Conservation (phyloP, 805 yeast species). For the Candida verbasci region DNA sequence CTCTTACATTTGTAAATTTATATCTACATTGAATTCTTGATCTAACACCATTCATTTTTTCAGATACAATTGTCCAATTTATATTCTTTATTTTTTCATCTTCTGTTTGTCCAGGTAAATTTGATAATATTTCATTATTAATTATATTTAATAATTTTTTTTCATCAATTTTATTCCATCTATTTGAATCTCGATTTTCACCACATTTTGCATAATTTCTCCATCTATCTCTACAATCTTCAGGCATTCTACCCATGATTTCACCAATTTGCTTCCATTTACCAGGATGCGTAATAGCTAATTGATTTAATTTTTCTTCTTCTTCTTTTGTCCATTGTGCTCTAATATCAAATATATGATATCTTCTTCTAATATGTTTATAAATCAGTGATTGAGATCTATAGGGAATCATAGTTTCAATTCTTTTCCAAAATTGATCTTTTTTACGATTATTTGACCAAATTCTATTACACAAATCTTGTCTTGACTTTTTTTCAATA, state of each 20-base stretch:
- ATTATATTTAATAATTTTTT: constrained; percentile 40
- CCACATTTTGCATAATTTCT: constrained; percentile 95
- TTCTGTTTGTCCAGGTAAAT: constrained; percentile 5
- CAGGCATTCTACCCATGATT: constrained; percentile 88
- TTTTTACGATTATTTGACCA: constrained; percentile 84
- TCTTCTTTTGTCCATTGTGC: constrained; percentile 90
- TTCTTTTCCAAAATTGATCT: constrained; percentile 85
- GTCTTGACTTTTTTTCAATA: constrained; percentile 56
- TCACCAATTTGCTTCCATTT: constrained; percentile 88
- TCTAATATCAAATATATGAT: constrained; percentile 80
- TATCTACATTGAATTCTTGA: constrained; percentile 93
- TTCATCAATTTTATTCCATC: constrained; percentile 80
- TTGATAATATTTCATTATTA: constrained; percentile 14
- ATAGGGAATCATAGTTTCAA: constrained; percentile 75
- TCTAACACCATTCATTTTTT: constrained; percentile 81
- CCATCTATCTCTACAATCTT: constrained; percentile 96
- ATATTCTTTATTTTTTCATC: constrained; percentile 32
- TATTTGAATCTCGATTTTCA: constrained; percentile 62
- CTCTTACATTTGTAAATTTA: constrained; percentile 83
- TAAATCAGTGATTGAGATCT: constrained; percentile 87
- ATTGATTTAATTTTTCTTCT: constrained; percentile 59
- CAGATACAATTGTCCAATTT: constrained; percentile 92
- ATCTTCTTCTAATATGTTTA: constrained; percentile 87
- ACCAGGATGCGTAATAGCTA: constrained; percentile 66
- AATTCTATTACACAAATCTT: constrained; percentile 73